Evolutionary conservation across 2,329 filamentous ascomycete genomes (phyloP).

Genomic region (Ascochyta lentis): DNA sequence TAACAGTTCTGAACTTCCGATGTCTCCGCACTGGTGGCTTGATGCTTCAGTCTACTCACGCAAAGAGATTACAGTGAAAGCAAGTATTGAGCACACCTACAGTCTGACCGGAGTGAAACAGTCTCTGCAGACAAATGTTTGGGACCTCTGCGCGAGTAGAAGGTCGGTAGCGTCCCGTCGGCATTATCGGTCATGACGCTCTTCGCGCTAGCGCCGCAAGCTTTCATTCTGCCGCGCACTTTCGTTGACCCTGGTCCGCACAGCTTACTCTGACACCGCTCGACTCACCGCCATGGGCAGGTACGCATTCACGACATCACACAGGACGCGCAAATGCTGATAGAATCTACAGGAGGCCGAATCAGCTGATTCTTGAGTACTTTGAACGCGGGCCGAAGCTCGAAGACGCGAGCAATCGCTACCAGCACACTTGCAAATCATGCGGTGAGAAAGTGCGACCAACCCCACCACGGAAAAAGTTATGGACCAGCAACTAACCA

Average conservation of each 20-base stretch:
- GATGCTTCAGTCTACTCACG: not conserved
- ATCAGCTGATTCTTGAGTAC: constrained; percentile 84
- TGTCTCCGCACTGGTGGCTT: not conserved
- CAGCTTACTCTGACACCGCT: constrained; percentile 15
- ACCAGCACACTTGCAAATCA: constrained; percentile 87
- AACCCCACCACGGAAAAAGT: constrained; percentile 24
- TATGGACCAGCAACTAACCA: constrained; percentile 29
- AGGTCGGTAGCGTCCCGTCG: not conserved
- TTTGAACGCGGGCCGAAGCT: constrained; percentile 88
- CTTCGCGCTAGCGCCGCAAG: constrained; percentile 5
- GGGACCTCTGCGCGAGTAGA: not conserved
- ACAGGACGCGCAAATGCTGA: constrained; percentile 9
- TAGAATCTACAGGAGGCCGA: constrained; percentile 67
- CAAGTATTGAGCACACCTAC: not conserved
- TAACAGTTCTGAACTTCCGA: not conserved
- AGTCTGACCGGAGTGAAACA: not conserved
- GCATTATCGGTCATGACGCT: constrained; percentile 2
- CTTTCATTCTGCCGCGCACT: constrained; percentile 8
- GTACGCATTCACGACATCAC: constrained; percentile 7
- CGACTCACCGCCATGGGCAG: constrained; percentile 20
- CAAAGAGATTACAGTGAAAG: not conserved
- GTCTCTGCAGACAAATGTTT: not conserved
- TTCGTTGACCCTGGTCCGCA: constrained; percentile 5
- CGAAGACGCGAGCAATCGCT: constrained; percentile 87
- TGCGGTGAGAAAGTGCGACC: constrained; percentile 73